phyloP scores from a whole-genome alignment of 768 basidiomycete genomes.

The Ramaria sp. region DNA sequence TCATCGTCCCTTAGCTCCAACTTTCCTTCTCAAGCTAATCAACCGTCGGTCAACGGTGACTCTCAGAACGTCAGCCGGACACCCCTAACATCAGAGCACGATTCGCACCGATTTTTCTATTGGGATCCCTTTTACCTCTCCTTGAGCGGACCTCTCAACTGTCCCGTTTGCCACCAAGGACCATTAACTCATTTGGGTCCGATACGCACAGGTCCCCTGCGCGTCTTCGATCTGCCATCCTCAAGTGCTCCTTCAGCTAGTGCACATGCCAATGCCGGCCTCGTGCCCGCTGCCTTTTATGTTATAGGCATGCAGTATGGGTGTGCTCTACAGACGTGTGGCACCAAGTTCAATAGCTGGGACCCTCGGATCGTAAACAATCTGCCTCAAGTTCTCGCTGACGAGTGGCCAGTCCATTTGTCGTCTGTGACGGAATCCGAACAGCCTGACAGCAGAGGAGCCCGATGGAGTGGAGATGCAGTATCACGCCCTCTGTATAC shows the following conservation, averaged over 20 bases:
- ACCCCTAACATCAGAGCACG: not conserved
- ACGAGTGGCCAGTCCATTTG: constrained; percentile 6
- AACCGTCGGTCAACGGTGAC: not conserved
- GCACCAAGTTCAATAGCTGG: not conserved
- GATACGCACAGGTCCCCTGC: constrained; percentile 64
- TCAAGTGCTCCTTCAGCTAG: not conserved
- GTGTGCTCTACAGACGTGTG: constrained; percentile 24
- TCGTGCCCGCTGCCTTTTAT: constrained; percentile 37
- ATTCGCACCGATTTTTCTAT: constrained; percentile 60
- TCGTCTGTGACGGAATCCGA: not conserved
- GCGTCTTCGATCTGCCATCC: constrained; percentile 63
- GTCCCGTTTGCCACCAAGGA: constrained; percentile 46
- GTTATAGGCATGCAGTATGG: constrained; percentile 78
- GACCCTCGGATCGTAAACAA: constrained; percentile 2
- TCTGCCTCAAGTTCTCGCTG: constrained; percentile 2
- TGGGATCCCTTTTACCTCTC: constrained; percentile 81
- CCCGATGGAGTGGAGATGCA: constrained; percentile 5
- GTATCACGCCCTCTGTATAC: constrained; percentile 3
- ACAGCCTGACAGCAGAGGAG: not conserved
- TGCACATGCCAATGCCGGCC: not conserved
- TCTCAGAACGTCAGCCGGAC: not conserved
- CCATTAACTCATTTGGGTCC: constrained; percentile 58
- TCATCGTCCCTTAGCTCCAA: not conserved
- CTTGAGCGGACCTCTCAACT: constrained; percentile 64
- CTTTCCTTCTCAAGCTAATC: not conserved